Base-by-base conservation (phyloP, 345 rosid species). In the Garcia nutans region DNA sequence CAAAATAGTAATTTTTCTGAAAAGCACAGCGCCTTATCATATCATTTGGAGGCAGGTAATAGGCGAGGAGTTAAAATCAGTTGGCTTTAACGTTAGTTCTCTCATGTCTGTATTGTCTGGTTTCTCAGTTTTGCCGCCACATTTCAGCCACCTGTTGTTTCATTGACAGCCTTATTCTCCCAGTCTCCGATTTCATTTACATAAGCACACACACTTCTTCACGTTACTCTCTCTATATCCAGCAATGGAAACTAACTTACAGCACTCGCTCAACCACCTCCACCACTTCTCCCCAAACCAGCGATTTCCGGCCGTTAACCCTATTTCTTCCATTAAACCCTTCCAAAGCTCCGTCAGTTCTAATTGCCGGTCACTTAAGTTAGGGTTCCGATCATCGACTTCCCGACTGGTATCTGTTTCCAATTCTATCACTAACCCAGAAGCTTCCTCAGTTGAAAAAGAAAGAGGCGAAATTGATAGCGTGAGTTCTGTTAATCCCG, bases 401-500 rank as follows among this genome's bases (percentile, higher is more conserved):
- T 66, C 82, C 28, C 77, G 72, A 76, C 71, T 37, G 41, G 41
- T 80, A 23, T 41, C 66, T 0, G 86, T 86, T 20, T 81, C 77
- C 65, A 70, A 67, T 78, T 86, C 88, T 15, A 70, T 67, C 11
- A 41, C 83, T 1, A 64, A 63, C 10, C 22, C 69, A 56, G 85
- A 81, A 19, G 26, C 75, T 20, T 44, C 59, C 1, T 37, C 57
- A 16, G 78, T 77, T 49, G 7, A 37, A 37, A 6, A 37, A 37
- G 16, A 28, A 71, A 6, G 17, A 61, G 63, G 61, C 58, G 73
- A 70, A 60, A 9, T 41, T n/a, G 74, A 63, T 45, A 42, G 47
- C 0, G 50, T 77, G 7, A 33, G 74, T 75, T 57, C 91, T 10
- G 82, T 82, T 41, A 83, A 77, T 68, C 97, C 97, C 3, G 78